Evolutionary conservation across 495 filamentous ascomycete genomes (phyloP).

Genomic region (Aspergillus bridgeri): DNA sequence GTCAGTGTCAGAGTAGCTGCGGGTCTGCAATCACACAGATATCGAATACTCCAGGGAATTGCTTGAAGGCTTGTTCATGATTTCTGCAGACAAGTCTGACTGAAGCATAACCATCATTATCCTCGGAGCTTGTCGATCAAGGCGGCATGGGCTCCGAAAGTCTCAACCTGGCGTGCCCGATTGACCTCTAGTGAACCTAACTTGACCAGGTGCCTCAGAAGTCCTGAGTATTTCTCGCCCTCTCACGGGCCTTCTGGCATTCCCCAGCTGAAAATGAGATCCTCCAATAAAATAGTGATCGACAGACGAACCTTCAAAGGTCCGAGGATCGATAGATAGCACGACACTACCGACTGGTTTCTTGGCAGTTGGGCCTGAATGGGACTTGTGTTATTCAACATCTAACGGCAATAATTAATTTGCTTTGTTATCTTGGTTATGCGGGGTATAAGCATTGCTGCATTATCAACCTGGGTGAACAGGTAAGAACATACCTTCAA

Average conservation of each 20-base stretch:
- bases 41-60: background rate
- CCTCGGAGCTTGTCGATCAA: background rate
- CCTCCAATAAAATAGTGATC: background rate
- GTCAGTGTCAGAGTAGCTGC: background rate
- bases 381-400: background rate
- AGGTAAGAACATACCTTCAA: too few relatives aligned
- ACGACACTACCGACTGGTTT: background rate
- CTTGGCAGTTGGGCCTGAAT: background rate
- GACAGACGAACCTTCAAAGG: background rate
- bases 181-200: background rate
- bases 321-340: slow-evolving; percentile 1
- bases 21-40: background rate
- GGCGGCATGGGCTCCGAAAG: background rate
- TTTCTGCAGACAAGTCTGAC: background rate
- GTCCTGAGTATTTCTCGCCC: too few relatives aligned
- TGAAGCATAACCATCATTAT: background rate
- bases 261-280: background rate
- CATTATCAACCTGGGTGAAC: too few relatives aligned
- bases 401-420: background rate
- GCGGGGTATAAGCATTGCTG: too few relatives aligned
- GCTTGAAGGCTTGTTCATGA: background rate
- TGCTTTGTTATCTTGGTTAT: background rate
- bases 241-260: too few relatives aligned
- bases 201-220: background rate
- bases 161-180: too few relatives aligned